These are phyloP conservation scores for Lentinula detonsa DNA, from an alignment of 768 basidiomycete genomes.

Conservation along the genomic window DNA sequence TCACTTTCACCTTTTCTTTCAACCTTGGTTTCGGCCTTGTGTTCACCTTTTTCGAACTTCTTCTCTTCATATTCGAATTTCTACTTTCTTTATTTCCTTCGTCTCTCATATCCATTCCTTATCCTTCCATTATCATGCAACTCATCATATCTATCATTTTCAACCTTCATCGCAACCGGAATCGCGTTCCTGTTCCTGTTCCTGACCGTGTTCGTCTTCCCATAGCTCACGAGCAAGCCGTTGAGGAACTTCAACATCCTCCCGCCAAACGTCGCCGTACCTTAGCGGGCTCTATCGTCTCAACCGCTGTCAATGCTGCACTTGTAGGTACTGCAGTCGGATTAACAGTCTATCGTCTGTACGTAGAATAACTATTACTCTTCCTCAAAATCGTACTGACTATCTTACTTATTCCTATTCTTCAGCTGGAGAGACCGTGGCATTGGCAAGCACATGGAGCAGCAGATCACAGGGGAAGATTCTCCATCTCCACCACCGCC, in stretches of 20 bases:
- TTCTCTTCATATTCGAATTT: conserved; percentile 3
- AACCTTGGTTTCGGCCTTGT: not conserved
- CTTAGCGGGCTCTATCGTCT: conserved; percentile 77
- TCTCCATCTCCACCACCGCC: conserved; percentile 13
- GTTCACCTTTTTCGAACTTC: conserved; percentile 8
- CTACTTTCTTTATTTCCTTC: conserved; percentile 3
- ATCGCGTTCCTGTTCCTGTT: not conserved
- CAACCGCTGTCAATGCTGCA: conserved; percentile 79
- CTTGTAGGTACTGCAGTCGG: conserved; percentile 85
- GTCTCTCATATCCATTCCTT: conserved; percentile 8
- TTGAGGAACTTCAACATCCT: conserved; percentile 20
- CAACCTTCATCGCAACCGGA: not conserved
- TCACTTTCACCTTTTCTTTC: not conserved
- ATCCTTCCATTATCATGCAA: conserved; percentile 11
- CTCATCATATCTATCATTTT: conserved; percentile 25
- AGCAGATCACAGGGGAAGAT: conserved; percentile 10
- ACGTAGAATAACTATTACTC: conserved; percentile 24
- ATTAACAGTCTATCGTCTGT: conserved; percentile 83
- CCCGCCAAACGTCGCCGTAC: conserved; percentile 77
- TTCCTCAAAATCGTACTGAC: not conserved
- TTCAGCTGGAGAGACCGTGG: conserved; percentile 75
- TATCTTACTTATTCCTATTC: not conserved
- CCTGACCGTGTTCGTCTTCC: conserved; percentile 26
- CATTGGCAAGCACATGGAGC: conserved; percentile 32
- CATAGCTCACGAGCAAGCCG: conserved; percentile 29